These are phyloP conservation scores for Talaromyces thailandensis DNA, from an alignment of 495 filamentous ascomycete species.

Conservation along the genomic window DNA sequence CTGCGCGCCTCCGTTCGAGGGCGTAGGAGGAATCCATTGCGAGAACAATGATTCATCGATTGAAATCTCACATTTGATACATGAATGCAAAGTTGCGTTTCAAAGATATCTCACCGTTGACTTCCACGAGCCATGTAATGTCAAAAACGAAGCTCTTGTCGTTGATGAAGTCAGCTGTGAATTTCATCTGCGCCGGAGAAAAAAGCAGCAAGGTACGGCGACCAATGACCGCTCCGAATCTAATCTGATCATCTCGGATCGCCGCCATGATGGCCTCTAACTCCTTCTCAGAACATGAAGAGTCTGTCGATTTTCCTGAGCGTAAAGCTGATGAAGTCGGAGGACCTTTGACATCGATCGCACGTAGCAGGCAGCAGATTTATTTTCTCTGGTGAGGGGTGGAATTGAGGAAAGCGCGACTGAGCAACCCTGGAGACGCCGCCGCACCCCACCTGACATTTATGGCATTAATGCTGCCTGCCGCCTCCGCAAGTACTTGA, in stretches of 20 bases:
- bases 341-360: background rate
- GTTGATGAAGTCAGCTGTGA: background rate
- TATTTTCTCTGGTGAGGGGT: background rate
- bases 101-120: background rate
- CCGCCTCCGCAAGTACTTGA: background rate
- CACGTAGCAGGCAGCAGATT: background rate
- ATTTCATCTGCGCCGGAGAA: background rate
- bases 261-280: background rate
- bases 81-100: background rate
- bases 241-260: background rate
- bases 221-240: background rate
- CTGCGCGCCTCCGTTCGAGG: background rate
- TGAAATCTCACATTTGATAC: background rate
- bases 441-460: conserved; percentile 3
- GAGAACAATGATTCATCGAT: background rate
- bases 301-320: background rate
- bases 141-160: background rate
- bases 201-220: background rate
- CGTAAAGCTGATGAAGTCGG: background rate
- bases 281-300: background rate
- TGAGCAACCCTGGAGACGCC: background rate
- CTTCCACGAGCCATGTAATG: background rate
- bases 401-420: background rate
- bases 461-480: conserved; percentile 3
- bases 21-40: background rate